Conservation (phyloP, 441 rosid species). For the Kokia cookei region DNA sequence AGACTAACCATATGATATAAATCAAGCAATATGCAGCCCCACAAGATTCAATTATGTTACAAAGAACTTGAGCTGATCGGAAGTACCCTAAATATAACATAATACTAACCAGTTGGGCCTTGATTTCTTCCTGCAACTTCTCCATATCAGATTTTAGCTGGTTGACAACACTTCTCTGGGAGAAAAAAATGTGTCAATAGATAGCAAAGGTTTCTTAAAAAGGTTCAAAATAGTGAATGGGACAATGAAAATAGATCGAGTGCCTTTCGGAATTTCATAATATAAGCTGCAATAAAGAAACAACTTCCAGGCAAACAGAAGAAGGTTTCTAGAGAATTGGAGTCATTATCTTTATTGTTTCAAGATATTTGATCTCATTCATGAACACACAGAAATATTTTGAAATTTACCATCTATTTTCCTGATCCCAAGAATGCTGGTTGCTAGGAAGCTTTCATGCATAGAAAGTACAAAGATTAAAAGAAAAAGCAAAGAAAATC, state of each 20-base stretch:
- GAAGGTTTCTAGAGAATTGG: no score
- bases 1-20: background rate
- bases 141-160: slow-evolving; percentile 91
- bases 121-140: slow-evolving; percentile 75
- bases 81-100: background rate
- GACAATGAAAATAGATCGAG: background rate
- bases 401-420: background rate
- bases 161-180: slow-evolving; percentile 84
- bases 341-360: background rate
- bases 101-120: slow-evolving; percentile 66
- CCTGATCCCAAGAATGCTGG: background rate
- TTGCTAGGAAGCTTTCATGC: background rate
- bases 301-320: background rate
- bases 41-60: background rate
- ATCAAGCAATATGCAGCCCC: background rate
- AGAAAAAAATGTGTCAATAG: slow-evolving; percentile 10
- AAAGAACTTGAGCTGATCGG: background rate
- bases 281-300: background rate
- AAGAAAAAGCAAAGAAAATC: background rate
- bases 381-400: background rate
- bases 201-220: background rate
- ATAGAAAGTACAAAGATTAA: background rate
- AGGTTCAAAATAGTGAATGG: background rate
- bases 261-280: slow-evolving; percentile 9
- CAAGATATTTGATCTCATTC: background rate